Percentiles rank a stretch among this genome's conserved stretches.
These are phyloP conservation scores for Xanthoconium purpureum DNA, from an alignment of 768 basidiomycete genomes.

Conservation along the genomic window DNA sequence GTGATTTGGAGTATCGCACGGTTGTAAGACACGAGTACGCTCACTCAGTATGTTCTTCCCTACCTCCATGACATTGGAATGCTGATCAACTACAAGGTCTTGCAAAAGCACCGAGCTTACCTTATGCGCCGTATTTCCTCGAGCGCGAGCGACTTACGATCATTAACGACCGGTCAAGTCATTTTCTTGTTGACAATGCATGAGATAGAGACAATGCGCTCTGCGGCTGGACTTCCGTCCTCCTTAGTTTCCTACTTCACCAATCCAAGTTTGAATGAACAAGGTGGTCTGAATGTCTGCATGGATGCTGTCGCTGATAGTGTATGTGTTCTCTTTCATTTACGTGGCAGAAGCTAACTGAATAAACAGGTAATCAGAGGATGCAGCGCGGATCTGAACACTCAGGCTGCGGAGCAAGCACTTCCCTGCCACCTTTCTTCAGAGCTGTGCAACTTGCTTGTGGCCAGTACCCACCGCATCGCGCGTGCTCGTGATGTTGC, in stretches of 20 bases:
- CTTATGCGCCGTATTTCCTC: conserved; percentile 66
- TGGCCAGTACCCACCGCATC: conserved; percentile 79
- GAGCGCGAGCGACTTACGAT: conserved; percentile 65
- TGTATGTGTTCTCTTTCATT: conserved; percentile 37
- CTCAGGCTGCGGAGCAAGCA: conserved; percentile 75
- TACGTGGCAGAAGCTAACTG: neutral
- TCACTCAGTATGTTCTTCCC: conserved; percentile 53
- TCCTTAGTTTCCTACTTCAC: conserved; percentile 84
- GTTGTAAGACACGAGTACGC: conserved; percentile 85
- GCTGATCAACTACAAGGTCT: conserved; percentile 47
- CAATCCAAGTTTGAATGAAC: conserved; percentile 79
- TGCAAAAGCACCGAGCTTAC: conserved; percentile 60
- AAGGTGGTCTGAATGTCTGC: conserved; percentile 61
- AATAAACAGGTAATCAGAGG: conserved; percentile 67
- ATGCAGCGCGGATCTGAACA: conserved; percentile 68
- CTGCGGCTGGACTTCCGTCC: conserved; percentile 74
- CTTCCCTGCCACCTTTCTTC: conserved; percentile 63
- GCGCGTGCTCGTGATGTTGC: conserved; percentile 80
- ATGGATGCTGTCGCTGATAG: conserved; percentile 89
- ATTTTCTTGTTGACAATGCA: conserved; percentile 84
- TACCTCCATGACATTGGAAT: neutral
- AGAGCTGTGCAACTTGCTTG: conserved; percentile 74
- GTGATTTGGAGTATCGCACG: conserved; percentile 90
- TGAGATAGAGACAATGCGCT: conserved; percentile 85
- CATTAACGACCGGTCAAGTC: conserved; percentile 76